Conservation (phyloP, 805 yeast genomes). For the Candida arabinofermentans region DNA sequence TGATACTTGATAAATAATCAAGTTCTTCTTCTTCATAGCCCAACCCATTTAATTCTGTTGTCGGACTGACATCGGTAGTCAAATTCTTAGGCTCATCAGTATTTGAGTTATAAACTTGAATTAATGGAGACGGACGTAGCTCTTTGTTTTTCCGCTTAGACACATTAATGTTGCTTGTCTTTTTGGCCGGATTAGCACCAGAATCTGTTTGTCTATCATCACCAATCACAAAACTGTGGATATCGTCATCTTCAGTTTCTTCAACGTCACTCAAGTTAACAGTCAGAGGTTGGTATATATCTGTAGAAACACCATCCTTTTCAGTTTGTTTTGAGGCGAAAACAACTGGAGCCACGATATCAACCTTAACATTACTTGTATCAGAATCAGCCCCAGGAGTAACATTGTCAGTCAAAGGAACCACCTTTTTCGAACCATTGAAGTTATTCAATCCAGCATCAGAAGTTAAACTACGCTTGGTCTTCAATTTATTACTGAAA, state of each 20-base stretch:
- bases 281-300: not conserved
- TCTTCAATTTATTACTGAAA: not conserved
- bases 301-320: not conserved
- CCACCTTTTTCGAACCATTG: too few relatives aligned
- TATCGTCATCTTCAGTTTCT: conserved; percentile 8
- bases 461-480: not conserved
- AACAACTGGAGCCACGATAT: too few relatives aligned
- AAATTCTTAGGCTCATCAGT: not conserved
- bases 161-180: not conserved
- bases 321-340: not conserved
- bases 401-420: too few relatives aligned
- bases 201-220: conserved; percentile 8
- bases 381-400: too few relatives aligned
- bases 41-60: not conserved
- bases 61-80: too few relatives aligned
- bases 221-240: conserved; percentile 14
- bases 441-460: too few relatives aligned
- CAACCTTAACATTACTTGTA: too few relatives aligned
- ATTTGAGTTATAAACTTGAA: not conserved
- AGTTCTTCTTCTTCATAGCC: conserved; percentile 25
- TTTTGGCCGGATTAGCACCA: not conserved
- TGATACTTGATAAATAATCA: conserved; percentile 35
- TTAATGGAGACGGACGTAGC: not conserved
- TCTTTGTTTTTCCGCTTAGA: not conserved
- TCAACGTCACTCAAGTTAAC: conserved; percentile 9